Evolutionary conservation across 192 early-diverging fungal species (phyloP), one percentile per base, ranked within the genome.

Genomic region (Backusella parvicylindrica): DNA sequence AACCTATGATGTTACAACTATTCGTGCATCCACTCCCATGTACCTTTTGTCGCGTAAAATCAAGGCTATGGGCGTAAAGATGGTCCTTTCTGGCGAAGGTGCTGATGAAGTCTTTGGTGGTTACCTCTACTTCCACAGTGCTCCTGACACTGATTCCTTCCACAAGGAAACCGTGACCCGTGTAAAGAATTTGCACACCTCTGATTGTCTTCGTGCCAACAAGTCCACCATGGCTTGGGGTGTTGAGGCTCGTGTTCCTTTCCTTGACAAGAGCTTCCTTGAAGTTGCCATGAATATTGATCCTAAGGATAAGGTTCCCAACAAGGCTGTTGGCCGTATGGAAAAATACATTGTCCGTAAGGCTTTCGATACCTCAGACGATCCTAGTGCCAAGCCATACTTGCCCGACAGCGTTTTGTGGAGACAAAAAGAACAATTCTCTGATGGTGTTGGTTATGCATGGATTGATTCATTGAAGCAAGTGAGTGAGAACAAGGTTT

Each of bases 151-250:
- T n/a, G 89, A 86, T 50, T 87, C 91, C n/a, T 91, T 99, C 77
- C 97, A 99, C 84, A 87, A 89, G 72, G 97, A 99, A 84, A 91
- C 90, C 50, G 93, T 99, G 69, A 88, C 83, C 60, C 93, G 97
- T 73, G 96, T 98, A 80, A 94, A 98, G 87, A 97, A 99, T 90
- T 85, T 99, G 69, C 96, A 99, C 83, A 97, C 94, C 32, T 89
- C 95, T 78, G 97, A 99, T 81, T 95, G 93, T 84, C 85, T 99
- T 67, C 95, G 97, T 77, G 97, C 97, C 83, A 98, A 99, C 93
- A 98, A 99, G 82, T 94, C 95, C 3, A 99, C 97, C 49, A 98
- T 99, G 96, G 97, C 97, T 2, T 99, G 97, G 97, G 97, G 97
- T 78, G 91, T 99, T 47, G 97, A 99, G 81, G 95, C 96, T 16